Base-by-base conservation (phyloP, 441 rosid genomes). In the Populus hybrid region DNA sequence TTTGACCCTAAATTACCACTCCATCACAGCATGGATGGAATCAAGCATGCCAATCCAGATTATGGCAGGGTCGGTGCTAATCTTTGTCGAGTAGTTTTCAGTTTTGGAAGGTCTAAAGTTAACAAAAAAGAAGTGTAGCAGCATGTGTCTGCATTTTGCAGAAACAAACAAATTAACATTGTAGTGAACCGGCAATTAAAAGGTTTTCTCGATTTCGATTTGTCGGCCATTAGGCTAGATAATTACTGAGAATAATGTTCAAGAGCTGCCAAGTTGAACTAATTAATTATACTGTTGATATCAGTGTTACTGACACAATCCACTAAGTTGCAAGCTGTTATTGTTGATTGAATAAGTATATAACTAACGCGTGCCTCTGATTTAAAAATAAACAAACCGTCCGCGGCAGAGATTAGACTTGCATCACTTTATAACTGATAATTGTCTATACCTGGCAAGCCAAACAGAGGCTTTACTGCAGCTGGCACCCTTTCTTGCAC, bases 401-500 rank as follows among this genome's bases (percentile, higher is more conserved):
- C 38, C 8, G 38, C 61, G n/a, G 61, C 61, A 1, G 61, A 3
- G 7, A 53, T 18, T 53, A 18, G 61, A 53, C 6, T 53, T 53
- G 21, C 7, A 53, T 0, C n/a, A 18, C 8, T 18, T 53, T 53
- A 53, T 53, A 53, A 16, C 8, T 53, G 61, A 53, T 18, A 14
- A 53, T 21, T 75, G 31, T 16, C 40, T 36, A 64, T 66, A 93
- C 99, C 98, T 91, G 77, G 97, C 87, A 73, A 95, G 99, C 99
- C 99, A 93, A 77, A 95, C 90, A 76, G 91, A 66, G 77, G 98
- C 92, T 85, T 76, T 87, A 81, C 94, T 85, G 68, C 97, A 89
- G 83, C 98, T 95, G 79, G 63, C 36, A 18, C 73, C 80, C 86
- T 85, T 88, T 80, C 81, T 88, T 40, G 86, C 84, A 70, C 50